Base-by-base conservation (phyloP, 768 basidiomycete species). In the Favolaschia claudopus region DNA sequence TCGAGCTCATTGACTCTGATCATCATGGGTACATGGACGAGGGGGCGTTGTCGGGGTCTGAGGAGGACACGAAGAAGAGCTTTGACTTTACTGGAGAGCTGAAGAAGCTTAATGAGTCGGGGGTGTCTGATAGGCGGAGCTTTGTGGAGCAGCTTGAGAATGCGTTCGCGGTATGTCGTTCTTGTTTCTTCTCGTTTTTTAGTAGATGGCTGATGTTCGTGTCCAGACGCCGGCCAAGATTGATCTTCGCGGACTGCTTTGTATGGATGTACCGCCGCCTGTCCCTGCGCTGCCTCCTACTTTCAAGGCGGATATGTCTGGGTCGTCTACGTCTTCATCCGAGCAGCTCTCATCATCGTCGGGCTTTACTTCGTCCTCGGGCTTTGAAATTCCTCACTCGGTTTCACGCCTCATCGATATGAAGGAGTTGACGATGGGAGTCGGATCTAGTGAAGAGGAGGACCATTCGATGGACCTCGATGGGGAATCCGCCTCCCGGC, bases 11-110 rank as follows among this genome's bases (percentile, higher is more conserved):
- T 40, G 81, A 84, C 24, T 82, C 79, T 14, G 76, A 70, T 1
- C 70, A 79, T 33, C 75, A 74, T 20, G 75, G 67, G 1, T 76
- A 82, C 36, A 57, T 76, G 4, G 81, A 82, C 25, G 81, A 78
- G 19, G 73, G 72, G 20, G 78, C 60, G 3, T 51, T 69, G 33
- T 75, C 77, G n/a, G n/a, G n/a, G 13, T 79, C 79, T 0, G 86
- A 85, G 14, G 86, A 87, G 51, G 84, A 89, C 61, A 93, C 91
- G 0, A 91, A 88, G 75, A 89, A 83, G 65, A 89, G 87, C 1
- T 94, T 93, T 59, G 92, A 94, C 67, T 94, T 93, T 67, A 94
- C 92, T 0, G 89, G 88, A 34, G 92, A 93, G 70, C 72, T 93
- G 49, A 75, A 82, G 71, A 86, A 77, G 65, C 78, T 93, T 45